Base-by-base conservation (phyloP, 768 basidiomycete genomes). In the Suillus cothurnatus region DNA sequence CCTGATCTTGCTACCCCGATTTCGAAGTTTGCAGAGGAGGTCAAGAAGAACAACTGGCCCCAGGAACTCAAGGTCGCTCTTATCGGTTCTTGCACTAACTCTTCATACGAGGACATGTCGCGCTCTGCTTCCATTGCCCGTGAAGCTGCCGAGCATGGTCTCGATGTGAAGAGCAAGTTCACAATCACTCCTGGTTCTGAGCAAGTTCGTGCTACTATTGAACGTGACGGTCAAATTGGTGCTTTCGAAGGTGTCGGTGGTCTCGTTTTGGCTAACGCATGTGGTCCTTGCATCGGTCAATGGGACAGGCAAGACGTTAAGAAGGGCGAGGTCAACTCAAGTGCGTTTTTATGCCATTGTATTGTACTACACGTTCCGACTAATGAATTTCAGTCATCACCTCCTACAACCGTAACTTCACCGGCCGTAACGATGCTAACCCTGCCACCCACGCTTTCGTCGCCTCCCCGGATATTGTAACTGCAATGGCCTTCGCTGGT, bases 321-420 rank as follows among this genome's bases (percentile, higher is more conserved):
- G 86, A 99, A 94, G 87, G 97, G 97, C 74, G 94, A 93, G 72
- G 82, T 86, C 71, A 99, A 99, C 88, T 97, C 97, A 53, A 99
- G 93, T 94, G 70, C 56, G 92, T 84, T 8, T 23, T 1, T 28
- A 7, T n/a, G 39, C 0, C 19, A 7, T 58, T 34, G 9, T 32
- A 17, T 36, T 34, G 9, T 32, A 17, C 32, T 36, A 32, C n/a
- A 9, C 34, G 57, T 66, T 65, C 69, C 32, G 62, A 60, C 45
- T 28, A 12, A 12, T 21, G 45, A 5, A 60, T 52, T 56, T 11
- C 56, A 94, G 93, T 99, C 84, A 94, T 99, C 80, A 97, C 97
- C 61, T 98, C 96, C 23, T 99, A 99, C 88, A 99, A 99, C 89
- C 96, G 97, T 78, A 99, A 99, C 90, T 99, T 99, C 84, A 99